phyloP scores from a whole-genome alignment of 2,329 filamentous ascomycete genomes.

The Colletotrichum siamense region DNA sequence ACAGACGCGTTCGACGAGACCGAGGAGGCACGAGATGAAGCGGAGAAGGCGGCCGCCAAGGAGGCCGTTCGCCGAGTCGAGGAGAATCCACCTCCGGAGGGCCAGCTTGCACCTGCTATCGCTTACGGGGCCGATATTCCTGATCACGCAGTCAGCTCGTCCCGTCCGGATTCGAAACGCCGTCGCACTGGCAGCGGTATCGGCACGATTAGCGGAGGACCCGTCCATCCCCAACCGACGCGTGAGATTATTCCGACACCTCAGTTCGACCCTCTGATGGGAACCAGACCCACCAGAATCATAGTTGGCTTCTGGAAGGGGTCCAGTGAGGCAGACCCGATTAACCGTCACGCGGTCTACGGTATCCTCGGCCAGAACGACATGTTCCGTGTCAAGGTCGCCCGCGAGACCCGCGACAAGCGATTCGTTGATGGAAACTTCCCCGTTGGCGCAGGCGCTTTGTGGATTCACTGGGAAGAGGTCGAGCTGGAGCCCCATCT shows the following conservation, averaged over 20 bases:
- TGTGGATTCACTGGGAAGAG: constrained; percentile 70
- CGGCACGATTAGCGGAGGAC: constrained; percentile 34
- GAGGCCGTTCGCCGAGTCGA: constrained; percentile 52
- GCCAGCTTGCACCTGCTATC: constrained; percentile 46
- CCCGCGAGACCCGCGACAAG: constrained; percentile 65
- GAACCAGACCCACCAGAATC: constrained; percentile 62
- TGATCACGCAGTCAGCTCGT: constrained; percentile 40
- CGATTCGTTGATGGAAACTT: constrained; percentile 65
- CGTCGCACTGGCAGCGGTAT: constrained; percentile 47
- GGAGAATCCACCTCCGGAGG: constrained; percentile 48
- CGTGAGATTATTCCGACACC: neutral
- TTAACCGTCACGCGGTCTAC: constrained; percentile 66
- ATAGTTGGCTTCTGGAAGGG: constrained; percentile 65
- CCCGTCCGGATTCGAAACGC: constrained; percentile 49
- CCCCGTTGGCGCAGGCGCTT: constrained; percentile 61
- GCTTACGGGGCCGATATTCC: constrained; percentile 58
- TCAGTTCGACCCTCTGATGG: constrained; percentile 48
- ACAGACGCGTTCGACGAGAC: constrained; percentile 41
- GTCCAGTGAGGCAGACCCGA: constrained; percentile 50
- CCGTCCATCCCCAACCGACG: constrained; percentile 16
- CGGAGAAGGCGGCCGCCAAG: constrained; percentile 48
- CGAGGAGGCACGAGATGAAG: constrained; percentile 40
- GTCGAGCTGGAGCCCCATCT: constrained; percentile 64
- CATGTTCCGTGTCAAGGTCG: constrained; percentile 69
- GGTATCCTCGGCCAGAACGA: constrained; percentile 68